phyloP scores from a whole-genome alignment of 164 flowering plant genomes.

The Dillenia suffruticosa region DNA sequence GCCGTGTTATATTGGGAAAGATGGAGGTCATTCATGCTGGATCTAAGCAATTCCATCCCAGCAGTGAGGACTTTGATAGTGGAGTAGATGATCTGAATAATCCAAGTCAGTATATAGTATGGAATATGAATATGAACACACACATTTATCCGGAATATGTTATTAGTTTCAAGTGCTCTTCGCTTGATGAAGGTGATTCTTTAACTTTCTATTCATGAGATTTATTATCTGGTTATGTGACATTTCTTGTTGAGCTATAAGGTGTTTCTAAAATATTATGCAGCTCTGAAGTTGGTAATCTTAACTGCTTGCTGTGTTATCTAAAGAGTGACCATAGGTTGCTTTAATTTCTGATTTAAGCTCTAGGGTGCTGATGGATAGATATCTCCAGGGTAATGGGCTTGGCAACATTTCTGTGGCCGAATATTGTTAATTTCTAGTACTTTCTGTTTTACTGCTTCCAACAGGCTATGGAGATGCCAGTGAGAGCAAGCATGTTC shows the following conservation, averaged over 20 bases:
- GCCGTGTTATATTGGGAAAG: constrained; percentile 93
- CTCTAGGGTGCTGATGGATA: background rate
- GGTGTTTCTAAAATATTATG: background rate
- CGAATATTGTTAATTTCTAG: background rate
- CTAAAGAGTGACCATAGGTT: too few relatives aligned
- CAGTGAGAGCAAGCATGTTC: constrained; percentile 31
- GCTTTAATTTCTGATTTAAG: background rate
- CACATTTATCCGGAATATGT: constrained; percentile 83
- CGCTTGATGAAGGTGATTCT: constrained; percentile 58
- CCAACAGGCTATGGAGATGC: constrained; percentile 29
- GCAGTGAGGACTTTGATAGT: constrained; percentile 67
- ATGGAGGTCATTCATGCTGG: constrained; percentile 72
- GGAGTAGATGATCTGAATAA: constrained; percentile 72
- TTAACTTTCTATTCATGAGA: constrained; percentile 4
- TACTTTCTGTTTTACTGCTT: constrained; percentile 6
- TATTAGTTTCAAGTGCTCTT: constrained; percentile 72
- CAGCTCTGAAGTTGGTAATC: too few relatives aligned
- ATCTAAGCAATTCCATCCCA: constrained; percentile 66
- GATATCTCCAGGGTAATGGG: background rate
- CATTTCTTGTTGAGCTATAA: background rate
- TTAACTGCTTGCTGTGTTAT: too few relatives aligned
- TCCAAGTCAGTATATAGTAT: constrained; percentile 60
- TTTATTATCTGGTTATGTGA: background rate
- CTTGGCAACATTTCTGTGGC: background rate
- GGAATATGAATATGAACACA: constrained; percentile 77